phyloP scores from a whole-genome alignment of 2,329 filamentous ascomycete species.

The Didymella sp. region DNA sequence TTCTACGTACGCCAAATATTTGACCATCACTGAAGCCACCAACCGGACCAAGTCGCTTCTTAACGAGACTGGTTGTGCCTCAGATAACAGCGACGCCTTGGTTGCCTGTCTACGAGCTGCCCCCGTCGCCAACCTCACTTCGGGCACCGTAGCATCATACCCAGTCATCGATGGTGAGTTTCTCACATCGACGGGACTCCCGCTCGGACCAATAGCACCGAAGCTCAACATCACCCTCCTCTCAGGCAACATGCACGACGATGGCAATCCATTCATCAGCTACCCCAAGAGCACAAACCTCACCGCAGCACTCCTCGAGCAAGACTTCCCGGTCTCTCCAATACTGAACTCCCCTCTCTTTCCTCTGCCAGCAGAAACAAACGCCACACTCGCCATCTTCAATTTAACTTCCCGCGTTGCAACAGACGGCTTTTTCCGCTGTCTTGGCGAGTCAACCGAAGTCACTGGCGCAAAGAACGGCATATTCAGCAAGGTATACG shows the following conservation, averaged over 20 bases:
- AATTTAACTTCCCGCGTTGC: constrained; percentile 42
- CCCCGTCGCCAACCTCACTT: constrained; percentile 26
- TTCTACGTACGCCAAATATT: constrained; percentile 33
- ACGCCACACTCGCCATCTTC: constrained; percentile 47
- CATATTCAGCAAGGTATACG: constrained; percentile 35
- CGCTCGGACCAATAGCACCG: constrained; percentile 27
- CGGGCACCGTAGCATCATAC: constrained; percentile 25
- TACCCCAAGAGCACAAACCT: constrained; percentile 34
- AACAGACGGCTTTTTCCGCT: constrained; percentile 44
- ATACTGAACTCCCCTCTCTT: constrained; percentile 22
- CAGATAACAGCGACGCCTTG: constrained; percentile 10
- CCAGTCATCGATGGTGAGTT: constrained; percentile 45
- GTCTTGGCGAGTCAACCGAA: constrained; percentile 41
- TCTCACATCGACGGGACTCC: constrained; percentile 32
- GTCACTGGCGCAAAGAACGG: constrained; percentile 28
- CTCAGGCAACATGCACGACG: constrained; percentile 42
- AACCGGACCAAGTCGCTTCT: constrained; percentile 31
- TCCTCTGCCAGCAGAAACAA: constrained; percentile 29
- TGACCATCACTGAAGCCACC: constrained; percentile 33
- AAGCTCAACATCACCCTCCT: constrained; percentile 32
- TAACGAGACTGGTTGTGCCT: constrained; percentile 34
- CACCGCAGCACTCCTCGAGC: constrained; percentile 26
- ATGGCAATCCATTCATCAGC: constrained; percentile 40
- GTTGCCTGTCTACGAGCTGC: constrained; percentile 36
- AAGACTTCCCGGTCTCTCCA: constrained; percentile 20